Evolutionary conservation across 495 filamentous ascomycete genomes (phyloP), one percentile per base, ranked within the genome.

Genomic region (Jackrogersella minutella): DNA sequence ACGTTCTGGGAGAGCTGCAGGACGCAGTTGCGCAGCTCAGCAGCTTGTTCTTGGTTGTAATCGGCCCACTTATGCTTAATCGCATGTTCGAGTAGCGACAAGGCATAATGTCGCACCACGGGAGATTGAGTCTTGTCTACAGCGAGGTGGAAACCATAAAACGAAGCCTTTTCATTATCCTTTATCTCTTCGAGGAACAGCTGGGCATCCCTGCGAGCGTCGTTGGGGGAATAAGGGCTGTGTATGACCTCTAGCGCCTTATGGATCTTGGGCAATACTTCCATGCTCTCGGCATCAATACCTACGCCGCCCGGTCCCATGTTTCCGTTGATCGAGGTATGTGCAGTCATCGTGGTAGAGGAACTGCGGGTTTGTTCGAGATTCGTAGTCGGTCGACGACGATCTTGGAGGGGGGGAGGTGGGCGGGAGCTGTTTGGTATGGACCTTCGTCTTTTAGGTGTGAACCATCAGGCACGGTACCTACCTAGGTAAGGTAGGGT

Each of bases 61-160:
- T 89, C 87, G 8, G 86, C 85, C 84, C 93, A 96, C 51, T 86
- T 86, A 74, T 96, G 92, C 66, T 88, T 90, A 62, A 97, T 85
- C 14, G 91, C 88, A 74, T 95, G 87, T 63, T 99, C 95, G 62
- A 99, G 84, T 17, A 98, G 83, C 9, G 92, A 92, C 22, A 99
- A 82, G 40, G 92, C 96, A 75, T 95, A 99, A 76, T 97, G 93
- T 64, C 95, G 90, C 39, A 98, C 90, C 33, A 94, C 84, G 10
- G 91, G 85, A 40, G 90, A 84, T 69, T 94, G 90, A 9, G 83
- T 77, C 62, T 82, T 82, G 73, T 90, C 89, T 53, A 85, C 85
- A 33, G 93, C 93, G 54, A 99, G 84, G 21, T 86, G 83, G 76
- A 90, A 96, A n/a, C 96, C 96, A 78, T 92, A 88, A 17, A 86